Base-by-base conservation (phyloP, 2,329 filamentous ascomycete genomes). In the Aschersonia sp. region DNA sequence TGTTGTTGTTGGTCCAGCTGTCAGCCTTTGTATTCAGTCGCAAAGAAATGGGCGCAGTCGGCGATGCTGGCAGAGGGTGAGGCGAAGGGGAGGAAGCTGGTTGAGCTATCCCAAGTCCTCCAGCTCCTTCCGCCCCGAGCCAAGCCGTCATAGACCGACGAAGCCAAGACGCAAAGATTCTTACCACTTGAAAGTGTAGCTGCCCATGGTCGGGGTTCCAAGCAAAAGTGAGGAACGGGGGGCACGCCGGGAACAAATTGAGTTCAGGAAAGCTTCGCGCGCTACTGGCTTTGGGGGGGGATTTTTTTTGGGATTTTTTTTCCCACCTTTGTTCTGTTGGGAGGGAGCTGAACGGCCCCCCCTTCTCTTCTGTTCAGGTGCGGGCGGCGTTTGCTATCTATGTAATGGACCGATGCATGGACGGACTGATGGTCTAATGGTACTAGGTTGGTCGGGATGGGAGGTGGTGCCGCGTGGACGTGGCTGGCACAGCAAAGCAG, bases 161-260 rank as follows among this genome's bases (percentile, higher is more conserved):
- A n/a, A 41, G 14, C 9, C 40, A 41, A 14, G 12, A 22, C 22
- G 22, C 4, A 22, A 22, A 4, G 22, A 22, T 22, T 22, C 79
- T 67, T 67, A 84, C 81, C 81, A 84, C 64, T 74, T 80, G 70
- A 84, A 84, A 45, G 78, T 78, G 61, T 78, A 83, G 67, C 70
- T 81, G 58, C 77, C 79, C 78, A 83, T 82, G 54, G 59, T 67
- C 58, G 54, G 49, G 50, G 55, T 49, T 55, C 55, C 40, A 12
- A 37, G 12, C 35, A 8, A 22, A 22, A 22, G 22, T 22, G 22
- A 37, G 35, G 12, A 37, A 12, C 35, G 35, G 35, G 8, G 35
- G 35, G 35, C 8, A 37, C 35, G 12, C 8, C 12, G 35, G 35
- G 12, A 9, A 9, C 8, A 37, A 37, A 9, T 37, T 8, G 8